Percentiles rank a stretch among this genome's conserved stretches.
phyloP scores from a whole-genome alignment of 768 basidiomycete genomes.

The Mycena crocata region DNA sequence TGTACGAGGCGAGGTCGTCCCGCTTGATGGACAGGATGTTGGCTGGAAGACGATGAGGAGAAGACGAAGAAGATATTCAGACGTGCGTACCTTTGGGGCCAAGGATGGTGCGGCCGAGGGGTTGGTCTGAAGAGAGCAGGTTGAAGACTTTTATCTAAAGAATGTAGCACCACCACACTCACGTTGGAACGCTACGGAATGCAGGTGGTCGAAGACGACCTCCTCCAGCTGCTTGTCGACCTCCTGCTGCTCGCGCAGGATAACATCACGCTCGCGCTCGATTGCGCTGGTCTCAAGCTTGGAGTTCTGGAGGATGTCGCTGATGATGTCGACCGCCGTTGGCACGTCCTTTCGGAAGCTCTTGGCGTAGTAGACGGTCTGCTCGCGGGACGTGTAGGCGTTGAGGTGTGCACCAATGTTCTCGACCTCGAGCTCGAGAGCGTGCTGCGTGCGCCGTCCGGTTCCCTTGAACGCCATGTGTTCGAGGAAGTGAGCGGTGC shows the following conservation, averaged over 20 bases:
- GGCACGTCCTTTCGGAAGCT: constrained; percentile 96
- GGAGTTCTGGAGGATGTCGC: constrained; percentile 97
- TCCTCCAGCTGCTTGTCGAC: constrained; percentile 99
- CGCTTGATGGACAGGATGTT: constrained; percentile 97
- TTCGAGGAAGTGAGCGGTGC: constrained; percentile 98
- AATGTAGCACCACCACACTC: constrained; percentile 41
- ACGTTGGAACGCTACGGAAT: constrained; percentile 97
- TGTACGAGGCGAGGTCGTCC: constrained; percentile 89
- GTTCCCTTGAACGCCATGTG: constrained; percentile 99
- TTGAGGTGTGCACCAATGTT: constrained; percentile 97
- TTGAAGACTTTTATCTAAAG: neutral
- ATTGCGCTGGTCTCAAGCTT: constrained; percentile 90
- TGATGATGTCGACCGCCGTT: constrained; percentile 93
- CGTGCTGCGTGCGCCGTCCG: constrained; percentile 85
- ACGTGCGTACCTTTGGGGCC: constrained; percentile 78
- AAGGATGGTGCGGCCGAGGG: constrained; percentile 96
- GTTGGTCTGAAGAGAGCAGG: constrained; percentile 72
- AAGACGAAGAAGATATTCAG: neutral
- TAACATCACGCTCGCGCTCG: constrained; percentile 96
- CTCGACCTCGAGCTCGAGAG: constrained; percentile 96
- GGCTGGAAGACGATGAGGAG: constrained; percentile 41
- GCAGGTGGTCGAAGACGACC: constrained; percentile 98
- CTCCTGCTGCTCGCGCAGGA: constrained; percentile 97
- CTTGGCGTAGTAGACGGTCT: constrained; percentile 99
- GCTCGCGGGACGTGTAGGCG: constrained; percentile 98